Evolutionary conservation across 768 basidiomycete genomes (phyloP), one percentile per base, ranked within the genome.

Genomic region (Lactarius hatsudake): DNA sequence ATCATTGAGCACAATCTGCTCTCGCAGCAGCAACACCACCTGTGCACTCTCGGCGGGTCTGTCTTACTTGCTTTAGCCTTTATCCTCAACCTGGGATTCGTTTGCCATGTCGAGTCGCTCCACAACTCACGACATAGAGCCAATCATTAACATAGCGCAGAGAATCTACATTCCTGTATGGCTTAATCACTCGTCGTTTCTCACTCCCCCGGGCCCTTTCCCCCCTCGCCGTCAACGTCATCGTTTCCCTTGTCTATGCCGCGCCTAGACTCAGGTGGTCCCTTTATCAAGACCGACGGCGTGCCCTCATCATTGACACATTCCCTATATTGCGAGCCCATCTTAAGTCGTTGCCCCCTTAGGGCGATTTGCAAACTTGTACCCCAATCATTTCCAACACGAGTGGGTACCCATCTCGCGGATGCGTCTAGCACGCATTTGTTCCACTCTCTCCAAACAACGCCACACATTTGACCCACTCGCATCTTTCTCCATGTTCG

Each of bases 191-290:
- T 40, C 18, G 64, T 73, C 2, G 75, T 75, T 4, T 72, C 76
- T 76, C 76, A 0, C 75, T 78, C 3, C 78, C 0, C 79, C 59
- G 72, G 69, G 54, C 12, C 36, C 71, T 78, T 0, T 83, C 84
- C 0, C 0, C 82, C 84, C 5, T 83, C 83, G 0, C 85, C 84
- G 0, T 83, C 83, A 5, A 81, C 83, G 17, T 82, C 86, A 1
- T 85, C 86, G 0, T 83, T 1, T 84, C n/a, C 45, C 15, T 13
- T 13, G 36, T 38, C 36, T 40, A 40, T 40, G 15, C 38, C 15
- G 38, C 38, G 48, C 48, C 48, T 51, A 51, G 48, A 56, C 20
- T 55, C 30, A 26, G 23, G 51, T n/a, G 5, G 20, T 53, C 84
- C 17, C 83, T 84, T 40, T 26, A 38, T 59, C 28, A 51, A 13